These are phyloP conservation scores for Mycena epipterygia DNA, from an alignment of 768 basidiomycete genomes.

Conservation along the genomic window DNA sequence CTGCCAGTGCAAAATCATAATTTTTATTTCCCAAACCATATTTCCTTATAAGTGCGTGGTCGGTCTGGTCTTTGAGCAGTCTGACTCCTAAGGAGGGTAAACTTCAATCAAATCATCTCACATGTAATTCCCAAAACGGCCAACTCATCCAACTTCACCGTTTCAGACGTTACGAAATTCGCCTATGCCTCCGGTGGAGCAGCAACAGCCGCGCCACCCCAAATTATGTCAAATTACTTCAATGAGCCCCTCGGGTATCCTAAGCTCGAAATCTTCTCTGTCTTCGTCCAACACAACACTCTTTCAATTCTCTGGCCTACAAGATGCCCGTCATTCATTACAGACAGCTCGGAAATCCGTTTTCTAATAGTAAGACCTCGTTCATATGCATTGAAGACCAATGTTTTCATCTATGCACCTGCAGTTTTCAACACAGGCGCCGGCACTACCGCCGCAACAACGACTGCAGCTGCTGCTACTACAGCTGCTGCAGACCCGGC, in stretches of 20 bases:
- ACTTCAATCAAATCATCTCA: too few species aligned
- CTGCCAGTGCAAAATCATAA: slow-evolving; percentile 21
- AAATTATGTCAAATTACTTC: slow-evolving; percentile 2
- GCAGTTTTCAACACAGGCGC: not conserved
- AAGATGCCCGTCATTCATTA: slow-evolving; percentile 21
- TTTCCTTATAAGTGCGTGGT: not conserved
- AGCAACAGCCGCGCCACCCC: slow-evolving; percentile 11
- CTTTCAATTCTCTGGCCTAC: not conserved
- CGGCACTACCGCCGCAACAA: not conserved
- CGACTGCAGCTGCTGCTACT: not conserved
- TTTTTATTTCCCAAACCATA: not conserved
- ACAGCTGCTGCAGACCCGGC: not conserved
- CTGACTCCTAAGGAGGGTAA: too few species aligned
- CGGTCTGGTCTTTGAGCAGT: too few species aligned
- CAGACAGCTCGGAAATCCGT: not conserved
- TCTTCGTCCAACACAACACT: slow-evolving; percentile 8
- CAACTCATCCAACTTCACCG: not conserved
- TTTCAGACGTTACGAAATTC: not conserved
- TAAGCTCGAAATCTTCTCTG: not conserved
- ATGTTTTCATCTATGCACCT: not conserved
- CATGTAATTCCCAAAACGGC: not conserved
- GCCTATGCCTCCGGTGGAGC: not conserved
- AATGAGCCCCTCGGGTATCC: not conserved
- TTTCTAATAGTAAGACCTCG: not conserved
- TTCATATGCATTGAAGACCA: not conserved